Evolutionary conservation across 176 grass and related monocot genomes (phyloP), one percentile per base, ranked within the genome.

Genomic region (Cocos nucifera): DNA sequence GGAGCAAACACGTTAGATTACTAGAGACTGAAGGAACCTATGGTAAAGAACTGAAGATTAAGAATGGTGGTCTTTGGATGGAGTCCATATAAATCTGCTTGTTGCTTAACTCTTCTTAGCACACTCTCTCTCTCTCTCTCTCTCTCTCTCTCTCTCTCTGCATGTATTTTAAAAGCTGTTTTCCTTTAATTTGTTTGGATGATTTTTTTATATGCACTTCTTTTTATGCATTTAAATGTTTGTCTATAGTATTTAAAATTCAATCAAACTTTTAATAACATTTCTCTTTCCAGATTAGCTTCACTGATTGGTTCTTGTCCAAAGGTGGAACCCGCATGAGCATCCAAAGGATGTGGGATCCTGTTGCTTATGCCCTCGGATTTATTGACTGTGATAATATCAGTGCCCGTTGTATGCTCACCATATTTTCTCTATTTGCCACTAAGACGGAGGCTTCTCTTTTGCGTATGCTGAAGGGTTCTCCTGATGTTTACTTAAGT

Each of bases 301-400:
- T 97, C 72, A 80, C 69, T 60, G 78, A 91, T 78, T 97, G 92
- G 92, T 97, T 97, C 73, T 72, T 97, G 66, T 90, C 87, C n/a
- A 97, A 82, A 91, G 92, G 92, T 49, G 92, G 92, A 73, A 85
- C 78, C 65, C 81, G 92, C 17, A 69, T 61, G 61, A 97, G 92
- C 73, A 97, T 97, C 28, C 71, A 57, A 39, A 87, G 83, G 79
- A 80, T 97, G 84, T 97, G 92, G 92, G 92, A 97, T 84, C 92
- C 92, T 53, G 92, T 97, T 88, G 92, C 92, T 66, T 97, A 91
- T 49, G 92, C 92, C 72, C 69, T 97, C 64, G 92, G 92, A 70
- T 97, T 97, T 73, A 97, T 97, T 56, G 87, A 97, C 75, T 97
- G 92, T 72, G 92, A 97, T 75, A 97, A 97, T 81, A 97, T 97